Evolutionary conservation across 1,284 basidiomycete genomes (phyloP).

Genomic region (Trichosporon ovoides): DNA sequence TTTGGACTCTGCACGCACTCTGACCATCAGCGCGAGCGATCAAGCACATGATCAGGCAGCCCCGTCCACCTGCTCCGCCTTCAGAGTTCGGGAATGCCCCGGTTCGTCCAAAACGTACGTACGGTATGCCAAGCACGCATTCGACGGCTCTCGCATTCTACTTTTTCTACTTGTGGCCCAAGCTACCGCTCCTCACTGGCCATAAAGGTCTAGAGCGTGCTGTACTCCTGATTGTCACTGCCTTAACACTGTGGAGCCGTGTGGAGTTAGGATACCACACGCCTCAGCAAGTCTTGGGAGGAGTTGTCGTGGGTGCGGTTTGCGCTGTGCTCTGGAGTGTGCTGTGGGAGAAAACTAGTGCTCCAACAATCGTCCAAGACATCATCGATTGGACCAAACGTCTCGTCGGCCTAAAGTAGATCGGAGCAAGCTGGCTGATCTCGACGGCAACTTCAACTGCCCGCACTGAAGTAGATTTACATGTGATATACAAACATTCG

Average conservation of each 20-base stretch:
- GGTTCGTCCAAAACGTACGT: constrained; percentile 37
- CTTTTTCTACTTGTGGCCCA: constrained; percentile 61
- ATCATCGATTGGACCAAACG: constrained; percentile 1
- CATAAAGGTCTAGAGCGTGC: constrained; percentile 49
- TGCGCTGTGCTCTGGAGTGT: constrained; percentile 57
- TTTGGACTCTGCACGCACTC: not conserved
- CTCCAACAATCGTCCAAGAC: not conserved
- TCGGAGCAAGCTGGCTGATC: not conserved
- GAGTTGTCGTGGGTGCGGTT: constrained; percentile 57
- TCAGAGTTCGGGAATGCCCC: constrained; percentile 23
- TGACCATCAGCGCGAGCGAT: constrained; percentile 58
- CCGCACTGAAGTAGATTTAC: not conserved
- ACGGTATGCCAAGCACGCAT: constrained; percentile 84
- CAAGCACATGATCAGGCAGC: constrained; percentile 64
- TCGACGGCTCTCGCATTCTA: constrained; percentile 70
- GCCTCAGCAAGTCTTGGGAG: constrained; percentile 64
- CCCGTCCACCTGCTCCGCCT: constrained; percentile 57
- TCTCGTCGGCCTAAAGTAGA: not conserved
- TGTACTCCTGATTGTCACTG: constrained; percentile 12
- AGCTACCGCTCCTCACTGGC: constrained; percentile 55
- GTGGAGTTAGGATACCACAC: constrained; percentile 79
- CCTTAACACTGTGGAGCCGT: constrained; percentile 60
- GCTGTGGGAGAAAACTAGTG: constrained; percentile 25
- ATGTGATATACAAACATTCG: constrained; percentile 1
- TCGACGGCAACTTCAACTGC: not conserved